These are phyloP conservation scores for Asparagopsis taxiformis DNA, from an alignment of 31 red algal genomes.

Conservation along the genomic window DNA sequence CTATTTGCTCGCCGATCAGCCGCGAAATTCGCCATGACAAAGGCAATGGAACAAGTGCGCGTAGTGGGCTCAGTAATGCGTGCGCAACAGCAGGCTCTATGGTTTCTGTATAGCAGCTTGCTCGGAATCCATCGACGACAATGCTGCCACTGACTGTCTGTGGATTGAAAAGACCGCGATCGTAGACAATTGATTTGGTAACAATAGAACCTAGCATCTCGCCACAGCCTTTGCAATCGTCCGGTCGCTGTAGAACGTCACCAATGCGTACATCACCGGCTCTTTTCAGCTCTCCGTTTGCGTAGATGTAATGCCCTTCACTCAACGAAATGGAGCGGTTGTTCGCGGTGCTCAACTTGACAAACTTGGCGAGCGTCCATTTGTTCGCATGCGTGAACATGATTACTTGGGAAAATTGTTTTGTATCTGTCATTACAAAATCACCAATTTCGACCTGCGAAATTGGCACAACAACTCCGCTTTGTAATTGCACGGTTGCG, in stretches of 20 bases:
- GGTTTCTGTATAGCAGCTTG: background rate
- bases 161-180: background rate
- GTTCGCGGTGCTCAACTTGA: background rate
- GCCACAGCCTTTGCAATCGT: no score
- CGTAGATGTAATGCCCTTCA: background rate
- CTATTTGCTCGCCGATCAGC: no score
- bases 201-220: no score
- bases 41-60: no score
- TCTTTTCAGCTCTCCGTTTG: background rate
- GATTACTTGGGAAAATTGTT: background rate
- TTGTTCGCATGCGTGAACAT: background rate
- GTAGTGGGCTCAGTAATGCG: background rate
- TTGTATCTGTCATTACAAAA: background rate
- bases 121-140: background rate
- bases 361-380: background rate
- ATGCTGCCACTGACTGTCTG: background rate
- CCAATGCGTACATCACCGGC: conserved; percentile 6
- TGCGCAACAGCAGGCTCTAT: background rate
- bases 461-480: background rate
- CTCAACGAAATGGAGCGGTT: background rate
- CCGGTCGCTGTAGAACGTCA: no score
- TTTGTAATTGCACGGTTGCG: background rate
- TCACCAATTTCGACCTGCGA: background rate
- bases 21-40: no score
- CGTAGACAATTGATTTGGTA: background rate